A percentile compares a stretch with the other conserved stretches of the same genome.
These are phyloP conservation scores for Brasenia schreberi DNA, from an alignment of 164 flowering plant species.

Conservation along the genomic window DNA sequence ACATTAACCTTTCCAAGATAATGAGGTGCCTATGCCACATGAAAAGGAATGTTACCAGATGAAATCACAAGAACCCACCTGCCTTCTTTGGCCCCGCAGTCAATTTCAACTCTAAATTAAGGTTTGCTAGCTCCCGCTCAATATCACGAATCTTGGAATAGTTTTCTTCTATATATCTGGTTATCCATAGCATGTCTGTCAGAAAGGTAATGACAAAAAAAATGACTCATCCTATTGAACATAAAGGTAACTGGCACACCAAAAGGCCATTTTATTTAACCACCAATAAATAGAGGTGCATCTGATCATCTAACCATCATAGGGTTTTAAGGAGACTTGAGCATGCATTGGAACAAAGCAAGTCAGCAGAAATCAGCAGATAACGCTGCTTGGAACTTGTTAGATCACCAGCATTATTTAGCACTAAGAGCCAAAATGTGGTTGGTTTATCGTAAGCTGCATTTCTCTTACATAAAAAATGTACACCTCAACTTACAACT, in stretches of 20 bases:
- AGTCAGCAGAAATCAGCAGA: too few relatives aligned
- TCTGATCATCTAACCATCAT: too few relatives aligned
- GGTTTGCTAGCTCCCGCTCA: constrained; percentile 74
- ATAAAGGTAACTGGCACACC: background rate
- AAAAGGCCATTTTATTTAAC: background rate
- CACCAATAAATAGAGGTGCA: background rate
- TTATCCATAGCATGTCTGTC: background rate
- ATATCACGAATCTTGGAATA: constrained; percentile 94
- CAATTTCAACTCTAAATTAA: constrained; percentile 78
- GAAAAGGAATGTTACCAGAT: background rate
- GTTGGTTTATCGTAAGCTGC: too few relatives aligned
- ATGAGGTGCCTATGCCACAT: background rate
- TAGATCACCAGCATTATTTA: too few relatives aligned
- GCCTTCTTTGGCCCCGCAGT: constrained; percentile 98
- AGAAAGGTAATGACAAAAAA: background rate
- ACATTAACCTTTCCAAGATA: background rate
- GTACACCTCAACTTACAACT: too few relatives aligned
- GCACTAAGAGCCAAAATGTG: too few relatives aligned
- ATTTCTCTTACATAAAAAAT: too few relatives aligned
- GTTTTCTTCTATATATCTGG: constrained; percentile 88
- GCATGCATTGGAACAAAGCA: too few relatives aligned
- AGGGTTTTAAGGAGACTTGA: too few relatives aligned
- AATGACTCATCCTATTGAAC: background rate
- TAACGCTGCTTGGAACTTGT: too few relatives aligned
- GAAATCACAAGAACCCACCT: constrained; percentile 30